Base-by-base conservation (phyloP, 2,329 filamentous ascomycete genomes). In the Talaromyces sp. region DNA sequence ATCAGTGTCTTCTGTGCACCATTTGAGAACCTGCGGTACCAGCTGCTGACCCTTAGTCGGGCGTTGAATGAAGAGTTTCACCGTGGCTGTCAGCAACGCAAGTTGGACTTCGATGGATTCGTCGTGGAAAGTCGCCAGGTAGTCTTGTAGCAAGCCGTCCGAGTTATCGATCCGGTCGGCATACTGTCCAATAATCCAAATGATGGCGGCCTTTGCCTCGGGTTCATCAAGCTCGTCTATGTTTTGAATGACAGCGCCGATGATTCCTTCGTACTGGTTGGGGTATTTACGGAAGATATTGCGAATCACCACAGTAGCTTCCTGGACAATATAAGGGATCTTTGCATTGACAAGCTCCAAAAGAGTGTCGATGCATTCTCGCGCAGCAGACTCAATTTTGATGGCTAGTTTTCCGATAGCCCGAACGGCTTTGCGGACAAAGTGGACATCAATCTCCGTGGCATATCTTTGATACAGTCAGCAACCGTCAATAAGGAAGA, bases 211-310 rank as follows among this genome's bases (percentile, higher is more conserved):
- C 75, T 99, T 99, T 53, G 95, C 95, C 76, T 99, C 95, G 2
- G 95, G 94, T 75, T 99, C 95, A 74, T 99, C 95, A 56, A 99
- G 81, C 4, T 93, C 96, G 76, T 99, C 95, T 28, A 99, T 86
- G 70, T 99, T 94, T 74, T 97, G 92, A 78, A 96, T 98, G 0
- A 99, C 83, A 1, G 93, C 96, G 57, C 91, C 89, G 71, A 99
- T 99, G 75, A 99, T 98, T 64, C 90, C 94, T 77, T 99, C 95
- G 77, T 99, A 99, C 74, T 97, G 92, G 74, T 99, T 97, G 8
- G 95, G 95, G 71, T 99, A 99, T 79, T 98, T 98, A 68, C 95
- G 89, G 84, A 99, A 99, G 71, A 99, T 99, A 76, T 99, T 99
- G 67, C 92, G 90, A 72, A 99, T 99, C 30, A 99, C 95, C 5